Base-by-base conservation (phyloP, 2,329 filamentous ascomycete species). In the Colletotrichum liriopes region DNA sequence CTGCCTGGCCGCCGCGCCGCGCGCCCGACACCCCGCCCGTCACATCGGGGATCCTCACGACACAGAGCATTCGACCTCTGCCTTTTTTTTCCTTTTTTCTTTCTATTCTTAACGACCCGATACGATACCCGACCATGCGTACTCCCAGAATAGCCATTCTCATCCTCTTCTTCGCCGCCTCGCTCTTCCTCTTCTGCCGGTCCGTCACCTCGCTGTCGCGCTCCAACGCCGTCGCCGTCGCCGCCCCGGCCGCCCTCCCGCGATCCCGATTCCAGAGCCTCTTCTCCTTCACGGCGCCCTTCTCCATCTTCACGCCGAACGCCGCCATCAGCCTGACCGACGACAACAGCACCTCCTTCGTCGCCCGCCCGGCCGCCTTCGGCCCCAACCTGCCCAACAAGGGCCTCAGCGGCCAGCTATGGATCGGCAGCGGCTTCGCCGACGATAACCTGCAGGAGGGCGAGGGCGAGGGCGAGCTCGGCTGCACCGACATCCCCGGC, bases 281-380 rank as follows among this genome's bases (percentile, higher is more conserved):
- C 74, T 91, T 94, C 82, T 92, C 92, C 74, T 93, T 94, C 81
- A 91, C 91, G 71, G 87, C 91, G 6, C 92, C 95, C 0, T 94
- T 95, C 75, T 95, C 94, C 26, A 90, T 99, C 29, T 99, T 99
- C 80, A 95, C 96, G 5, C 95, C 95, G 4, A 98, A 96, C 75
- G 96, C 96, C 59, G 93, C 97, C 78, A 98, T 99, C 80, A 98
- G 94, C 81, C 89, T 99, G 73, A 98, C 95, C 78, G 95, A 98
- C 82, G 96, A 99, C 83, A 99, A 99, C 82, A 98, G 94, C 76
- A 99, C 96, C 16, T 97, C 97, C 77, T 99, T 99, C 84, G 88
- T 97, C 67, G 95, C 96, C 54, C 89, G 96, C 60, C 96, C 96
- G 72, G 96, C 96, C 65, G 95, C 94, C 49, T 99, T 98, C 83